Base-by-base conservation (phyloP, 352 stramenopile species). In the Phytophthora sansomeana region DNA sequence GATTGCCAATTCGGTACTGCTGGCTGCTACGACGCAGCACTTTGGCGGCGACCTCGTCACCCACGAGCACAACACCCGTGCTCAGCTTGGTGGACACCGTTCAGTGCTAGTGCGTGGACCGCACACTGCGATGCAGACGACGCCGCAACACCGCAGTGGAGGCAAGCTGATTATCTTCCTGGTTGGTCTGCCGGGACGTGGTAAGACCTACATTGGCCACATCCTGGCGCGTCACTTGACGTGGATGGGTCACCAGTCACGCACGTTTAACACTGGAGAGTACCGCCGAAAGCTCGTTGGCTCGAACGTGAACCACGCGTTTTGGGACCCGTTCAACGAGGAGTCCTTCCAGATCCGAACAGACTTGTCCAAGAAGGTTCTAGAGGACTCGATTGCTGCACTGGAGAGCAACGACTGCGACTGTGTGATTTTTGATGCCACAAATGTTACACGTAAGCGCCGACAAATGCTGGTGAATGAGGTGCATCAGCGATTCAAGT, bases 141-240 rank as follows among this genome's bases (percentile, higher is more conserved):
- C 59, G 1, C 62, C 70, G 16, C 67, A 78, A 55, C 77, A 85
- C 7, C 77, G 72, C 28, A 76, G 74, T 6, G 77, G 75, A 7
- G 84, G 83, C 9, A 95, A 93, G 58, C 80, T 95, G 7, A 90
- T 93, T 26, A 82, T 95, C 59, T 91, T 95, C 36, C 68, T 95
- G 1, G 87, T 95, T 1, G 87, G 87, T 0, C 71, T 95, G 3
- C 87, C 87, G 24, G 87, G 85, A 4, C 78, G 87, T 16, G 87
- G 87, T n/a, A 95, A 95, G 69, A 95, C 87, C 17, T 93, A 93
- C 56, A 92, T 95, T 43, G 87, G 84, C 1, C 83, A 95, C 68
- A 92, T 92, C 55, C 61, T 95, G 9, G 81, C 85, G 26, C 80
- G 87, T 17, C 83, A 95, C 63, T 74, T 95, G 72, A 93, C 85